phyloP scores from a whole-genome alignment of 2,329 filamentous ascomycete genomes.

The Phialophora macrospora region DNA sequence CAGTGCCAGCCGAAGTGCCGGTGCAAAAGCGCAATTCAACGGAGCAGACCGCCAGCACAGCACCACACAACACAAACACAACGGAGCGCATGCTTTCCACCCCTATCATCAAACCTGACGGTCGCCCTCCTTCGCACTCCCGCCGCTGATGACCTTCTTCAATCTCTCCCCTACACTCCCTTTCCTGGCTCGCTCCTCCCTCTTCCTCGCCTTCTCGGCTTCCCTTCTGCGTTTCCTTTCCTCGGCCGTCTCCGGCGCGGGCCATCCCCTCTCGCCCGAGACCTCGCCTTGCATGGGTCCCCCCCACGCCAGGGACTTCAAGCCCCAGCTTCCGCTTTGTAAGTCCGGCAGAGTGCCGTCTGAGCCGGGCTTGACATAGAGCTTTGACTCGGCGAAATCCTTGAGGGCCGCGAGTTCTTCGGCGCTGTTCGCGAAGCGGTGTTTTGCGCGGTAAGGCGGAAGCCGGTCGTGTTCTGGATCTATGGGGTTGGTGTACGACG shows the following conservation, averaged over 20 bases:
- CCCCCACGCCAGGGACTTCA: slow-evolving; percentile 23
- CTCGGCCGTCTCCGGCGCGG: slow-evolving; percentile 16
- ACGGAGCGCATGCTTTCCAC: no score
- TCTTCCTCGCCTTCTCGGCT: slow-evolving; percentile 21
- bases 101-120: not conserved
- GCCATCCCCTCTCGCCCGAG: slow-evolving; percentile 9
- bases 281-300: slow-evolving; percentile 11
- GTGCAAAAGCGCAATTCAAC: no score
- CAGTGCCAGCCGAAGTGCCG: no score
- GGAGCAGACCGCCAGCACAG: no score
- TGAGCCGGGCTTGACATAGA: slow-evolving; percentile 23
- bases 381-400: slow-evolving; percentile 27
- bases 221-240: slow-evolving; percentile 21
- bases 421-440: slow-evolving; percentile 23
- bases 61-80: no score
- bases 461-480: slow-evolving; percentile 15
- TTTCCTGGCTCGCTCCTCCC: slow-evolving; percentile 16
- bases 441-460: slow-evolving; percentile 26
- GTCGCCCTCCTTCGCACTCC: slow-evolving; percentile 14
- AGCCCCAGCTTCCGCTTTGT: slow-evolving; percentile 10
- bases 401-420: slow-evolving; percentile 28
- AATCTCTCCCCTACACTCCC: slow-evolving; percentile 20
- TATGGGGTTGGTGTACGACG: slow-evolving; percentile 15
- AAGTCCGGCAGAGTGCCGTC: slow-evolving; percentile 23
- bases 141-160: slow-evolving; percentile 22